A percentile compares a stretch with the other conserved stretches of the same genome.
Conservation (phyloP, 176 grass and related monocot genomes). For the Canna indica region DNA sequence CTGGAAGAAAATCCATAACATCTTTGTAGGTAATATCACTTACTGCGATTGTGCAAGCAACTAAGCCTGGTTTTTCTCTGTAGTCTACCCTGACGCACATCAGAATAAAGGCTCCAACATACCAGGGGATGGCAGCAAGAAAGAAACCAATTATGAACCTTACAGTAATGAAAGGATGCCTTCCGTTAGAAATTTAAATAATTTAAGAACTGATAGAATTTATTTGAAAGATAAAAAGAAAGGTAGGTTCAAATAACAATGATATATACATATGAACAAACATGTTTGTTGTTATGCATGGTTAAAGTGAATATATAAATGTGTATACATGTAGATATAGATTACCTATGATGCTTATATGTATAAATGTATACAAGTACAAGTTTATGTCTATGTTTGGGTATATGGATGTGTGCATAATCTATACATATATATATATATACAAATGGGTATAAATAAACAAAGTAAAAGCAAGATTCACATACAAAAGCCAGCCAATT, state of each 20-base stretch:
- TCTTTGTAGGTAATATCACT: constrained; percentile 26
- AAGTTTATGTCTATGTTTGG: neutral
- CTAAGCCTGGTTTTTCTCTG: constrained; percentile 71
- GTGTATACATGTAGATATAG: neutral
- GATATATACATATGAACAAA: neutral
- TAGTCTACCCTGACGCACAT: constrained; percentile 52
- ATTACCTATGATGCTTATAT: too few species aligned
- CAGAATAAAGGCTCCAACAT: constrained; percentile 66
- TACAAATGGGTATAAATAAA: neutral
- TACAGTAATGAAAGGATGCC: neutral
- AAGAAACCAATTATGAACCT: constrained; percentile 94
- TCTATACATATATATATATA: neutral
- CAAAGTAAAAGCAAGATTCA: constrained; percentile 2
- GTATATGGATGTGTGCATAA: neutral
- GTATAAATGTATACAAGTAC: neutral
- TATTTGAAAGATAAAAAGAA: neutral
- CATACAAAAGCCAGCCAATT: constrained; percentile 89
- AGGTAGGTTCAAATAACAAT: neutral
- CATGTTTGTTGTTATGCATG: too few species aligned
- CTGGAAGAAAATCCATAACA: neutral
- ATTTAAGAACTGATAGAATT: constrained; percentile 11
- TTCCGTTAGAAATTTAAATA: constrained; percentile 7
- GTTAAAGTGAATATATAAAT: neutral
- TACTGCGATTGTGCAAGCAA: constrained; percentile 73
- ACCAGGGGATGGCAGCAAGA: constrained; percentile 77